Evolutionary conservation across 1,139 yeast species (phyloP).

Genomic region (Yamadazyma triangularis): DNA sequence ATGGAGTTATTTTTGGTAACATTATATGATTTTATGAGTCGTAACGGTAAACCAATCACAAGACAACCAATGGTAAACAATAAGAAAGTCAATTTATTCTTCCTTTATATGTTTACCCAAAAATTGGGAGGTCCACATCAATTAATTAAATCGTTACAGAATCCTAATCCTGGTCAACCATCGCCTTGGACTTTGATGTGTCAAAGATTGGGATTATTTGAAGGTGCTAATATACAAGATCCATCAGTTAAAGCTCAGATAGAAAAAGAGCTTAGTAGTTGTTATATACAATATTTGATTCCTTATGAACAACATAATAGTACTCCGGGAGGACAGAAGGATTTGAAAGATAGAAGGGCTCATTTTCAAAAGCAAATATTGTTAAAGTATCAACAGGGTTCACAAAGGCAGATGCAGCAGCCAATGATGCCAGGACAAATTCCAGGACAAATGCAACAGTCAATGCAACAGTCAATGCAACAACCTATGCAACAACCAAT

Average conservation of each 20-base stretch:
- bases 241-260: constrained; percentile 27
- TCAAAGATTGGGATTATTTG: constrained; percentile 35
- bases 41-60: constrained; percentile 69
- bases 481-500: constrained; percentile 23
- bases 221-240: constrained; percentile 23
- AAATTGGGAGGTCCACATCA: constrained; percentile 67
- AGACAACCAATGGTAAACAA: constrained; percentile 62
- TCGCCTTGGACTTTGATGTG: constrained; percentile 38
- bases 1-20: constrained; percentile 50
- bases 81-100: constrained; percentile 62
- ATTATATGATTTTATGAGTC: constrained; percentile 67
- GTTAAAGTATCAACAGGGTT: constrained; percentile 33
- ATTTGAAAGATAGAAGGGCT: constrained; percentile 50
- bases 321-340: constrained; percentile 64
- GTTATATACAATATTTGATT: constrained; percentile 54
- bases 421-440: too few species aligned
- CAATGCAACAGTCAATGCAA: too few species aligned
- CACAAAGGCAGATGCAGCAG: too few species aligned
- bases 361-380: constrained; percentile 44
- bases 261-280: constrained; percentile 54
- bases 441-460: too few species aligned
- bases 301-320: constrained; percentile 73
- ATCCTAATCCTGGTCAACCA: constrained; percentile 20
- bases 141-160: constrained; percentile 42
- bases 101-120: constrained; percentile 65